Conservation (phyloP, 1,284 basidiomycete genomes). For the Melampsora americana region DNA sequence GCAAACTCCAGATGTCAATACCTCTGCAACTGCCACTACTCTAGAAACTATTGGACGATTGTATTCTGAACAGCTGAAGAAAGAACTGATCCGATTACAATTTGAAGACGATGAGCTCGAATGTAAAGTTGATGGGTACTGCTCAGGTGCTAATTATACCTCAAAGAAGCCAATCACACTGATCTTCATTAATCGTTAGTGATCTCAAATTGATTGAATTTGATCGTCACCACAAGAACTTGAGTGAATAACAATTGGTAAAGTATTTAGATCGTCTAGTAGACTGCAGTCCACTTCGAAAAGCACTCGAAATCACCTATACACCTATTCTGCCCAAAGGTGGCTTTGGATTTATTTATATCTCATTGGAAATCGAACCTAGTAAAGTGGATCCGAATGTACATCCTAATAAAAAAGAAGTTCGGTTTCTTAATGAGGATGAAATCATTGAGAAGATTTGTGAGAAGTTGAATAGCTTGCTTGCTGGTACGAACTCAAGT, state of each 20-base stretch:
- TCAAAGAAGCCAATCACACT: conserved; percentile 79
- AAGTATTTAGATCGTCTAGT: conserved; percentile 79
- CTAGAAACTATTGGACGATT: conserved; percentile 72
- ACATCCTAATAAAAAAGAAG: conserved; percentile 93
- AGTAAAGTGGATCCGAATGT: conserved; percentile 93
- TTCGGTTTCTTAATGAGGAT: conserved; percentile 88
- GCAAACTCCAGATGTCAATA: conserved; percentile 32
- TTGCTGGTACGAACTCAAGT: conserved; percentile 66
- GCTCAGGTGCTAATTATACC: conserved; percentile 84
- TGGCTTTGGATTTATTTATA: conserved; percentile 81
- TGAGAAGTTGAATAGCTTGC: conserved; percentile 65
- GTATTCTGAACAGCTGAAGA: conserved; percentile 76
- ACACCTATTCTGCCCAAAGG: conserved; percentile 85
- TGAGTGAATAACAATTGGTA: neutral
- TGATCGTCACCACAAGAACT: neutral
- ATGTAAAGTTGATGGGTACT: conserved; percentile 71
- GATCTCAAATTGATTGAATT: neutral
- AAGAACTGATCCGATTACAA: conserved; percentile 67
- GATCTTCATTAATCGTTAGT: conserved; percentile 94
- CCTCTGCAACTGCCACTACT: conserved; percentile 61
- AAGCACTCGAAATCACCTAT: conserved; percentile 82
- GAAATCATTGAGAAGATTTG: conserved; percentile 75
- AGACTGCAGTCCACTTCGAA: conserved; percentile 80
- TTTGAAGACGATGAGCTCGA: conserved; percentile 52
- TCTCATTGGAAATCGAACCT: conserved; percentile 81